Percentiles rank a stretch among this genome's conserved stretches.
Conservation (phyloP, 2,329 filamentous ascomycete species). For the Ceratocystis albifundus region DNA sequence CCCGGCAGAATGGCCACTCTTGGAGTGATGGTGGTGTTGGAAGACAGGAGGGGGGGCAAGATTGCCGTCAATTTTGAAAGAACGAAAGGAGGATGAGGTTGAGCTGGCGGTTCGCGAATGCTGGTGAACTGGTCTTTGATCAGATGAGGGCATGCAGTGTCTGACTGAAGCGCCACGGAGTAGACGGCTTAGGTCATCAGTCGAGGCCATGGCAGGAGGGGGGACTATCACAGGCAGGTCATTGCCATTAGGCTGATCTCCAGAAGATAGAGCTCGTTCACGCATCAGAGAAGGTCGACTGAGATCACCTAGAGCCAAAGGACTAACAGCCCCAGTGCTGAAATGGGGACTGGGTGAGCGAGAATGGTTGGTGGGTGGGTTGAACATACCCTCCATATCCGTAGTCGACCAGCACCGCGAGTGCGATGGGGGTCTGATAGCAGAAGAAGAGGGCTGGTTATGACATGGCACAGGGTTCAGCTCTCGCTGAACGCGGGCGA, state of each 20-base stretch:
- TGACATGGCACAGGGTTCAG: slow-evolving; percentile 9
- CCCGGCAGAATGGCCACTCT: slow-evolving; percentile 1
- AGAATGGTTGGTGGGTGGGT: not conserved
- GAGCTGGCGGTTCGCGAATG: slow-evolving; percentile 23
- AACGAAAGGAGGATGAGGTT: slow-evolving; percentile 22
- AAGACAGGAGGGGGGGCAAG: slow-evolving; percentile 33
- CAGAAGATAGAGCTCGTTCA: slow-evolving; percentile 39
- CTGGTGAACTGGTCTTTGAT: slow-evolving; percentile 6
- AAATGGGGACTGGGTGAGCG: slow-evolving; percentile 11
- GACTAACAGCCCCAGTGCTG: slow-evolving; percentile 5
- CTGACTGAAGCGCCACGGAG: slow-evolving; percentile 7
- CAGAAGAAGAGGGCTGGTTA: slow-evolving; percentile 24
- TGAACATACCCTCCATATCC: slow-evolving; percentile 20
- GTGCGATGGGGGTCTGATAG: slow-evolving; percentile 7
- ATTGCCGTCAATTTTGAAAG: slow-evolving; percentile 31
- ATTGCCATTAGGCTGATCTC: slow-evolving; percentile 28
- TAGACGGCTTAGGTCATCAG: slow-evolving; percentile 14
- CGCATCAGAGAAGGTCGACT: slow-evolving; percentile 6
- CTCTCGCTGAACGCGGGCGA: slow-evolving; percentile 67
- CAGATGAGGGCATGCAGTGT: slow-evolving; percentile 5
- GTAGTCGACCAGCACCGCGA: slow-evolving; percentile 16
- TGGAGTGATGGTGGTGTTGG: slow-evolving; percentile 15
- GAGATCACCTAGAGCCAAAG: not conserved
- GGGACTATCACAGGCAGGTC: slow-evolving; percentile 9
- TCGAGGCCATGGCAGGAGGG: not conserved